Evolutionary conservation across 106 monocot species (phyloP), one percentile per base, ranked within the genome.

Genomic region (Cymbidium sinense): DNA sequence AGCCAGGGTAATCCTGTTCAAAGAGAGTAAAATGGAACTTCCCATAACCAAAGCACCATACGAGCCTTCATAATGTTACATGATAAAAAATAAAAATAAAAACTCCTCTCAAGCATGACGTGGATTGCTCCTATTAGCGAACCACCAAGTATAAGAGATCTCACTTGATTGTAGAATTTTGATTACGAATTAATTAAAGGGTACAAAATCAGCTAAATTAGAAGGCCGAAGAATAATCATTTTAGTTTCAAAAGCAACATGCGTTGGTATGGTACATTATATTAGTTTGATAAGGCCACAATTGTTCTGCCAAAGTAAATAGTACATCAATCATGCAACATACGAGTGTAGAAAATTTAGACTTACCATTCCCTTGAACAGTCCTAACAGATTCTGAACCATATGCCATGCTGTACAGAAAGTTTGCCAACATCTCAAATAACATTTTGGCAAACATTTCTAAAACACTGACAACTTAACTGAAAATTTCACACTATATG

Each of bases 1-100:
- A 86, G 76, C 84, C 86, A 76, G 86, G 89, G 79, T 89, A 80
- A 31, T 89, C 89, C 93, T 93, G 80, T 31, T 33, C 34, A 64
- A 37, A 74, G 19, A 58, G 44, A 74, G 21, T 20, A 74, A 25
- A 72, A 47, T 47, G 70, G n/a, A 12, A 41, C 15, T 34, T 61
- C 34, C 27, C 36, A 52, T 35, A 34, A 62, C n/a, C 11, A 74
- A 77, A 74, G 43, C 21, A 43, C 17, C 30, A 67, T 67, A 67
- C 33, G 33, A 33, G 31, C 13, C 11, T 67, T 67, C 33, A 67
- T 67, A 13, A 67, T 67, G 33, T 67, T 67, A 34, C 33, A 67
- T 8, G 27, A 39, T 71, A 18, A 37, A 71, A 39, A 71, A 71
- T 12, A 36, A 71, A 20, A 2, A 71, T 7, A 71, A 71, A 62